phyloP scores from a whole-genome alignment of 768 basidiomycete genomes.

The Termitomyces eurrhizus region DNA sequence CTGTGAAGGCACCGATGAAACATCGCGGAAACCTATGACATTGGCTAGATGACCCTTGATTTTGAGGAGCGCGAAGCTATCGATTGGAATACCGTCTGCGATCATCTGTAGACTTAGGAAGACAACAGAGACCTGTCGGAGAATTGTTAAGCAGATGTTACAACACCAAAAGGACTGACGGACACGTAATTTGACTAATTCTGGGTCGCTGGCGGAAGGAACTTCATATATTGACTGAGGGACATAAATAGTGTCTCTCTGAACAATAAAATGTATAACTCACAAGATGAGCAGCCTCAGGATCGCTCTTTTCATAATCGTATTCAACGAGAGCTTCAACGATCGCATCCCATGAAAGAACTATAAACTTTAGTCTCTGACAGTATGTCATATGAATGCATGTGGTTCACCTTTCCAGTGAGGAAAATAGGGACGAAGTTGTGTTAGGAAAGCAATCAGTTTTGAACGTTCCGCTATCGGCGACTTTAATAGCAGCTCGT shows the following conservation, averaged over 20 bases:
- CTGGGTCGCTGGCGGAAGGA: conserved; percentile 40
- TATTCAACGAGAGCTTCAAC: conserved; percentile 56
- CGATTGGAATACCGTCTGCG: conserved; percentile 55
- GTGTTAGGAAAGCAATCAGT: conserved; percentile 60
- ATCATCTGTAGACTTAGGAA: conserved; percentile 64
- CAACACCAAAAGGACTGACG: conserved; percentile 6
- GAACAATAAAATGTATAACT: conserved; percentile 11
- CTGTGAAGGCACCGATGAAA: conserved; percentile 40
- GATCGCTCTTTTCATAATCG: conserved; percentile 38
- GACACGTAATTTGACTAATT: conserved; percentile 46
- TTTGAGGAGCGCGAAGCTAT: conserved; percentile 48
- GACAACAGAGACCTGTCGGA: conserved; percentile 48
- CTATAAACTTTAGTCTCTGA: conserved; percentile 27
- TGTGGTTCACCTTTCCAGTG: conserved; percentile 52
- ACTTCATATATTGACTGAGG: conserved; percentile 43
- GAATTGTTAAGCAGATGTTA: not conserved
- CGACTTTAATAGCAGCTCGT: conserved; percentile 52
- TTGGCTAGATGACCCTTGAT: conserved; percentile 54
- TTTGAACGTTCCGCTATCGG: conserved; percentile 54
- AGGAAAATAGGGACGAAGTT: conserved; percentile 66
- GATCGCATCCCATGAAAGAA: conserved; percentile 62
- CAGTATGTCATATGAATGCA: not conserved
- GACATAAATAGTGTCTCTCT: not conserved
- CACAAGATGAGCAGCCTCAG: conserved; percentile 39
- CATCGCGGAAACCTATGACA: conserved; percentile 51